Evolutionary conservation across 305 asterid species (phyloP), one percentile per base, ranked within the genome.

Genomic region (Solanum aculeatissimum): DNA sequence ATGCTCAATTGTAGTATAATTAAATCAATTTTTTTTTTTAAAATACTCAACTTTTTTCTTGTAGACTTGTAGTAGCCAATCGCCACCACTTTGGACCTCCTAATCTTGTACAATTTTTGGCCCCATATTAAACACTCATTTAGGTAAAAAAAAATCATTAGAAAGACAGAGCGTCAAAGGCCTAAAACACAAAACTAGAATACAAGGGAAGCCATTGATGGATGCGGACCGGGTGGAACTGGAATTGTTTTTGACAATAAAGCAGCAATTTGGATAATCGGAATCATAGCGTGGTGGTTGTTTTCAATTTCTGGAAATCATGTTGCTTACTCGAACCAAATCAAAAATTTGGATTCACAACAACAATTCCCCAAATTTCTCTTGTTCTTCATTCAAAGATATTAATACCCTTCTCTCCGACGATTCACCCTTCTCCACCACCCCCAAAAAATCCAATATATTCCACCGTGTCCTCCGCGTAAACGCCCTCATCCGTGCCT

Each of bases 321-420:
- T 96, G 99, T 96, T 97, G 98, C 93, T 93, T 13, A 78, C 93
- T 83, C 90, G 97, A 80, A 87, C 90, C 80, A 93, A 92, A 87
- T 90, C 99, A 72, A 91, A 87, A 84, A 84, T 75, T 85, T 93
- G 92, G 83, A 83, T 89, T 88, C 93, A 88, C 83, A 87, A 83
- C 84, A 86, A 29, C 80, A 14, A 25, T 29, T 69, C 96, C 58
- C 53, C 85, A 4, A 68, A 53, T 85, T 96, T 96, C 83, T 90
- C 92, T n/a, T 92, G 95, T 80, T 87, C 97, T 10, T 92, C 98
- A 16, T 95, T 96, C 91, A 96, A 96, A 90, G 98, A 94, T 77
- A 91, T 96, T 83, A 92, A 93, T 71, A 83, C 58, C 81, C 94
- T 95, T 84, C 88, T 92, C 87, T 86, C 88, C 87, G 96, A 87